These are phyloP conservation scores for Geranium incanum DNA, from an alignment of 441 rosid genomes.

Conservation along the genomic window DNA sequence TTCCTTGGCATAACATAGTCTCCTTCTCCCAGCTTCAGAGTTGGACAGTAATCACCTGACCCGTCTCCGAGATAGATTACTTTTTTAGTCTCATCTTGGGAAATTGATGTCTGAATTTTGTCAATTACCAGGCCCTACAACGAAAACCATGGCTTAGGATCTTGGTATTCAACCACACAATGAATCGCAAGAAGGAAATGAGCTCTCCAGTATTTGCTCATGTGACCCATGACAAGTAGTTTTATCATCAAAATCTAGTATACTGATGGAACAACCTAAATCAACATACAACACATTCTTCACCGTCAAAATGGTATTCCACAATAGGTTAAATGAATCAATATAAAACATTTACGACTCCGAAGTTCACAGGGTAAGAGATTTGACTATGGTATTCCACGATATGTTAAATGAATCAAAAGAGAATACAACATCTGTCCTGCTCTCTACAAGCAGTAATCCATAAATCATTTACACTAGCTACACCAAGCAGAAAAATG, in stretches of 20 bases:
- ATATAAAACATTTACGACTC: not conserved
- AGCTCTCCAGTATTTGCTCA: not conserved
- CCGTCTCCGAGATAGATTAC: conserved; percentile 83
- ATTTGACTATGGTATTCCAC: not conserved
- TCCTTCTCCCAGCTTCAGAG: conserved; percentile 45
- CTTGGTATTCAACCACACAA: not conserved
- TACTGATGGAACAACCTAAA: not conserved
- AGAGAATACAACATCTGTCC: not conserved
- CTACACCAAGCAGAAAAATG: not conserved
- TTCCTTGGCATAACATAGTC: conserved; percentile 73
- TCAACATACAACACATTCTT: not conserved
- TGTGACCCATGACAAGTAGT: not conserved
- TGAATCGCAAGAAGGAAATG: not conserved
- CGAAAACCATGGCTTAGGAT: conserved; percentile 4
- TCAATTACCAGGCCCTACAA: conserved; percentile 62
- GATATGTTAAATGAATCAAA: not conserved
- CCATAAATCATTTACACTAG: too few relatives aligned
- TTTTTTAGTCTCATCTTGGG: conserved; percentile 24
- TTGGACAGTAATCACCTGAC: conserved; percentile 69
- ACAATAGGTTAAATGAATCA: too few relatives aligned
- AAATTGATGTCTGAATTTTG: conserved; percentile 29
- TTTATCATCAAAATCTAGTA: not conserved
- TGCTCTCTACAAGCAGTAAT: not conserved
- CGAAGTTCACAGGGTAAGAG: not conserved
- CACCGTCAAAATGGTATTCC: not conserved